Evolutionary conservation across 225 moss, liverwort and hornwort genomes (phyloP).

Genomic region (Lunularia cruciata): DNA sequence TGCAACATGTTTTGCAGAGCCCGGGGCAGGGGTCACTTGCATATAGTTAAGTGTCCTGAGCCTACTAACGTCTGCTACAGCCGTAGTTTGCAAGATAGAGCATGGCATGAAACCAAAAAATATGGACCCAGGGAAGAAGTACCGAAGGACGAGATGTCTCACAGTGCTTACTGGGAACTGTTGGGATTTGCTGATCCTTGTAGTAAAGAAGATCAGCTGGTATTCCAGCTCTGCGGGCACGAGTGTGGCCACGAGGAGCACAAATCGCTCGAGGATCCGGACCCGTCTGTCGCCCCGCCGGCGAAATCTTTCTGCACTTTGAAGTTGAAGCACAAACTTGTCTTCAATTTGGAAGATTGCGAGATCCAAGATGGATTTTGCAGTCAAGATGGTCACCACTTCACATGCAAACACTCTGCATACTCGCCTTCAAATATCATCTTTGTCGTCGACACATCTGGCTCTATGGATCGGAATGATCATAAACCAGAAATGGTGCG

Average conservation of each 20-base stretch:
- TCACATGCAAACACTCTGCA: constrained; percentile 41
- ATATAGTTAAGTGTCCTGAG: constrained; percentile 29
- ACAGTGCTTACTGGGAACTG: constrained; percentile 32
- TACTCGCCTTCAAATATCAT: constrained; percentile 33
- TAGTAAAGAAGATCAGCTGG: constrained; percentile 28
- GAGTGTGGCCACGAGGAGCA: constrained; percentile 28
- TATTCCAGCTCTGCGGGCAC: constrained; percentile 30
- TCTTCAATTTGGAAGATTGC: background rate
- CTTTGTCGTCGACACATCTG: constrained; percentile 47
- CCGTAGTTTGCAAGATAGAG: constrained; percentile 6
- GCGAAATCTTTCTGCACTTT: constrained; percentile 26
- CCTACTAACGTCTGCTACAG: constrained; percentile 21
- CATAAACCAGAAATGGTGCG: constrained; percentile 23
- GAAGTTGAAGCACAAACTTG: constrained; percentile 35
- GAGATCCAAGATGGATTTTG: constrained; percentile 20
- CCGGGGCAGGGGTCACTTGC: constrained; percentile 49
- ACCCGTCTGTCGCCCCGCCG: constrained; percentile 7
- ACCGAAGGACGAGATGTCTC: constrained; percentile 37
- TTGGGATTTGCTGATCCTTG: constrained; percentile 33
- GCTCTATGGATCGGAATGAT: constrained; percentile 23
- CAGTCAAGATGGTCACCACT: constrained; percentile 43
- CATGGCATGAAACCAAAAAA: constrained; percentile 29
- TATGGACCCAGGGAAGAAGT: constrained; percentile 27
- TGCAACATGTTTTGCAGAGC: constrained; percentile 52
- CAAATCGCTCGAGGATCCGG: constrained; percentile 26